Percentiles rank a stretch among this genome's conserved stretches.
These are phyloP conservation scores for Neonectria faginata DNA, from an alignment of 2,329 filamentous ascomycete species.

Conservation along the genomic window DNA sequence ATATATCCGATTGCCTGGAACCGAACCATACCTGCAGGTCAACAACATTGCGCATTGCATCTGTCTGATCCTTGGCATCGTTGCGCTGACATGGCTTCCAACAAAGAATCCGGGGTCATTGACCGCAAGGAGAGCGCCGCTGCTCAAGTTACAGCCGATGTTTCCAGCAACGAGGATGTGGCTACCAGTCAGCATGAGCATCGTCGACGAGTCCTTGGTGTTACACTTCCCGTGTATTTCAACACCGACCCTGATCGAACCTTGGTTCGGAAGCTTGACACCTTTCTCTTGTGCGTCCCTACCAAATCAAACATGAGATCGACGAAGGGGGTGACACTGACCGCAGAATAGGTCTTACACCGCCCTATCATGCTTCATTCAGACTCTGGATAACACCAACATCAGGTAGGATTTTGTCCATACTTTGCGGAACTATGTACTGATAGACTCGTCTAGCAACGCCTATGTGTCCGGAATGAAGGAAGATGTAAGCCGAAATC, in stretches of 20 bases:
- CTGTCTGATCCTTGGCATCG: background rate
- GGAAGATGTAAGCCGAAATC: slow-evolving; percentile 18
- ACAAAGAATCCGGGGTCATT: background rate
- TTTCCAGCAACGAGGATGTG: background rate
- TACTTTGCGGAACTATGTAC: background rate
- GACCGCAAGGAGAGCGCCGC: slow-evolving; percentile 1
- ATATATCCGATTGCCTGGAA: background rate
- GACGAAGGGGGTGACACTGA: background rate
- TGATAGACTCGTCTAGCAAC: slow-evolving; percentile 8
- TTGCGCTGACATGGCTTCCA: background rate
- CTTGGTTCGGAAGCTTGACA: slow-evolving; percentile 27
- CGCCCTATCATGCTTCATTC: slow-evolving; percentile 28
- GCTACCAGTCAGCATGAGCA: slow-evolving; percentile 11
- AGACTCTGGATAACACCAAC: slow-evolving; percentile 30
- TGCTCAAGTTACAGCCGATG: background rate
- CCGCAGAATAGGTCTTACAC: slow-evolving; percentile 14
- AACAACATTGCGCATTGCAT: background rate
- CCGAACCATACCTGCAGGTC: background rate
- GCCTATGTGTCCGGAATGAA: slow-evolving; percentile 33
- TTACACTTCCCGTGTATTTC: slow-evolving; percentile 23
- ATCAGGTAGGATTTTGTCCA: background rate
- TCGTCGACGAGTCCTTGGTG: slow-evolving; percentile 11
- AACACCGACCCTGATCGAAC: slow-evolving; percentile 25
- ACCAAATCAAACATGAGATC: background rate
- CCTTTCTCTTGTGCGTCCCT: slow-evolving; percentile 19